These are phyloP conservation scores for Pleurotus djamor DNA, from an alignment of 768 basidiomycete genomes.

Conservation along the genomic window DNA sequence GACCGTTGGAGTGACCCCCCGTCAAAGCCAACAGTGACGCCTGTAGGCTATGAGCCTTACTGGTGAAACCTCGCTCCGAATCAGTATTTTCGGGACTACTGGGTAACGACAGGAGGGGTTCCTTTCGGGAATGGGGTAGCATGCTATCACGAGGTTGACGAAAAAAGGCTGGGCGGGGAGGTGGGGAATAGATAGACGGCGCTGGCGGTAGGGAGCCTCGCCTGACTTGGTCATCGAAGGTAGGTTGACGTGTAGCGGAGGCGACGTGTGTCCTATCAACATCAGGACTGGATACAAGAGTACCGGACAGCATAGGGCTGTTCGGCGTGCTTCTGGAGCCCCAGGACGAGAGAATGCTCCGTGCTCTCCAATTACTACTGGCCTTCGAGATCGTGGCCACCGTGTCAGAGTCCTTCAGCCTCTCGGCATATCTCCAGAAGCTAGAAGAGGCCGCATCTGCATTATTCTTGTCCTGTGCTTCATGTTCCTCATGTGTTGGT, in stretches of 20 bases:
- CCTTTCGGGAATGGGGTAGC: slow-evolving; percentile 28
- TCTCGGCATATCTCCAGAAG: slow-evolving; percentile 73
- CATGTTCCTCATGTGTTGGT: slow-evolving; percentile 11
- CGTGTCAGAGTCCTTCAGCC: slow-evolving; percentile 70
- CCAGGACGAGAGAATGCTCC: slow-evolving; percentile 49
- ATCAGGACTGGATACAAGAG: slow-evolving; percentile 2
- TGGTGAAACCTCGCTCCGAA: slow-evolving; percentile 29
- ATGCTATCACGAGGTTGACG: slow-evolving; percentile 56
- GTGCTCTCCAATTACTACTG: slow-evolving; percentile 75
- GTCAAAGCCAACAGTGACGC: slow-evolving; percentile 44
- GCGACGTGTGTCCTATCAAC: slow-evolving; percentile 3
- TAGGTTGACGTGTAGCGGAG: background rate
- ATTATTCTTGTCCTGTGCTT: background rate
- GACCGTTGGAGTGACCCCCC: slow-evolving; percentile 5
- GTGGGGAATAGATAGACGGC: slow-evolving; percentile 45
- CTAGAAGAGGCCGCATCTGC: slow-evolving; percentile 18
- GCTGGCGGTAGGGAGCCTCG: slow-evolving; percentile 38
- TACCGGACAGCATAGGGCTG: slow-evolving; percentile 6
- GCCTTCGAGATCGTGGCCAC: slow-evolving; percentile 70
- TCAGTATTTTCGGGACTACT: slow-evolving; percentile 26
- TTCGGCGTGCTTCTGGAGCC: slow-evolving; percentile 13
- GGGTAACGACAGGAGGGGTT: slow-evolving; percentile 22
- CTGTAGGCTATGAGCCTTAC: slow-evolving; percentile 34
- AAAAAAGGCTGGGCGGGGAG: slow-evolving; percentile 57
- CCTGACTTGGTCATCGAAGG: slow-evolving; percentile 14